phyloP scores from a whole-genome alignment of 148 eudicot genomes.

The Arctostaphylos glauca region DNA sequence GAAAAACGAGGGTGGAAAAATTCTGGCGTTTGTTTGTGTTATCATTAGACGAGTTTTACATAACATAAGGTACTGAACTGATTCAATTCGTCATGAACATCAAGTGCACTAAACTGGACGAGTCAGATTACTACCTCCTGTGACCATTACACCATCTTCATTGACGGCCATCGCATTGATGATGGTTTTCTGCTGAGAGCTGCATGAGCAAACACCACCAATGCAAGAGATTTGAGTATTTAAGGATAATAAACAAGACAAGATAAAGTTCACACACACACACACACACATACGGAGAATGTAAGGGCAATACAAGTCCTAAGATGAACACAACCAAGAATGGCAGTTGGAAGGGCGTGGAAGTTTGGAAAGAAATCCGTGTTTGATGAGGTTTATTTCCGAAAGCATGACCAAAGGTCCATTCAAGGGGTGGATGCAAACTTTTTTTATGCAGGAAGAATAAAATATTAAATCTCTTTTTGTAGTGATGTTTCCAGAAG shows the following conservation, averaged over 20 bases:
- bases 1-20: not conserved
- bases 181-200: conserved; percentile 94
- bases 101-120: not conserved
- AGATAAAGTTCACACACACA: not conserved
- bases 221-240: not conserved
- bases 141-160: conserved; percentile 90
- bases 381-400: not conserved
- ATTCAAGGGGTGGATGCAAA: not conserved
- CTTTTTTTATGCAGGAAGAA: not conserved
- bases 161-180: conserved; percentile 92
- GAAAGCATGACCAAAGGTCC: not conserved
- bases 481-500: not conserved
- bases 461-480: not conserved
- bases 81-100: not conserved
- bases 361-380: not conserved
- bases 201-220: conserved; percentile 24
- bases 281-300: not conserved
- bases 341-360: not conserved
- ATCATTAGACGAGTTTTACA: not conserved
- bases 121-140: conserved; percentile 60
- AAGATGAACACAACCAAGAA: not conserved
- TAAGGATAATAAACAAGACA: not conserved
- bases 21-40: not conserved
- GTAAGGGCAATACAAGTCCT: not conserved
- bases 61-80: not conserved